Evolutionary conservation across 2,329 filamentous ascomycete species (phyloP).

Genomic region (Phialophora macrospora): DNA sequence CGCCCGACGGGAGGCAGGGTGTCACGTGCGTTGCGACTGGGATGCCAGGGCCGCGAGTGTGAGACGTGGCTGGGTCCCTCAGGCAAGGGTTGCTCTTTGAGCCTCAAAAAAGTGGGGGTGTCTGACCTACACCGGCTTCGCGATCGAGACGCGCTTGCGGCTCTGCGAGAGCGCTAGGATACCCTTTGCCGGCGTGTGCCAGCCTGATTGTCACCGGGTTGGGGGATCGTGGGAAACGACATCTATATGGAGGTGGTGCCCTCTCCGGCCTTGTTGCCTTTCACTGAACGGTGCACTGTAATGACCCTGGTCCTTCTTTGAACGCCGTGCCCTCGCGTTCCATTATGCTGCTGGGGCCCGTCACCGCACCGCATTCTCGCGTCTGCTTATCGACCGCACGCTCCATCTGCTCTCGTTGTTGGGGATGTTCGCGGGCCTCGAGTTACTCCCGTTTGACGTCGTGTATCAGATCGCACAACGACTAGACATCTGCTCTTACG

Average conservation of each 20-base stretch:
- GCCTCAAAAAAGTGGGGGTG: no score
- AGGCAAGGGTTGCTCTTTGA: no score
- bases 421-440: constrained; percentile 42
- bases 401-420: background rate
- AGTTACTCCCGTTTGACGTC: constrained; percentile 67
- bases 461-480: constrained; percentile 61
- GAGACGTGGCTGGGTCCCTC: no score
- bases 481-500: constrained; percentile 63
- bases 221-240: background rate
- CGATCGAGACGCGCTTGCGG: no score
- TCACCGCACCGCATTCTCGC: background rate
- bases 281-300: background rate
- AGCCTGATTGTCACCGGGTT: background rate
- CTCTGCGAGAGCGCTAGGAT: background rate
- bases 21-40: no score
- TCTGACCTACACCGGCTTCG: background rate
- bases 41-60: no score
- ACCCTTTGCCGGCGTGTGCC: no score
- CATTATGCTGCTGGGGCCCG: background rate
- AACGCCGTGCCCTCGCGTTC: background rate
- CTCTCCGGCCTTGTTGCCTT: background rate
- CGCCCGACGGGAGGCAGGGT: background rate
- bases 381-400: background rate
- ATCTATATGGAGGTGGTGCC: background rate
- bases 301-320: background rate